These are phyloP conservation scores for Aspergillus melleus DNA, from an alignment of 2,329 filamentous ascomycete species.

Conservation along the genomic window DNA sequence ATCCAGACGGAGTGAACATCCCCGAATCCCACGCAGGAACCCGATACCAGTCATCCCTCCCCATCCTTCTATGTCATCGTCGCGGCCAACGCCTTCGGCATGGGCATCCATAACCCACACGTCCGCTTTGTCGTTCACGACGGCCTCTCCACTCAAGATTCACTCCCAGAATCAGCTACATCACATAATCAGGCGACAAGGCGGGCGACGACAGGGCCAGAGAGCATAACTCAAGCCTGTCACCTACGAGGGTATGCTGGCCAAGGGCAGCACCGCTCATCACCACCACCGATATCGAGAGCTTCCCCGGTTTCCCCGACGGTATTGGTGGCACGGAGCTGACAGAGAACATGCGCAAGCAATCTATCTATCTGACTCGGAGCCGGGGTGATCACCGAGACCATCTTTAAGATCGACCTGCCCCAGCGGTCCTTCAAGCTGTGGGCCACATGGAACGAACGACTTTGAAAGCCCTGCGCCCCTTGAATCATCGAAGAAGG, in stretches of 20 bases:
- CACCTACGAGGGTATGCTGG: slow-evolving; percentile 96
- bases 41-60: slow-evolving; percentile 32
- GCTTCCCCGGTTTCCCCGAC: slow-evolving; percentile 92
- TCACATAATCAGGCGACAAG: neutral
- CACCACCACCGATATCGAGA: slow-evolving; percentile 97
- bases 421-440: slow-evolving; percentile 84
- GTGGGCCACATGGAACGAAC: slow-evolving; percentile 83
- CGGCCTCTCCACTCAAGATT: too few species aligned
- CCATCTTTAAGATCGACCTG: slow-evolving; percentile 84
- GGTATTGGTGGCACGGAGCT: slow-evolving; percentile 83
- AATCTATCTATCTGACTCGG: slow-evolving; percentile 91
- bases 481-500: slow-evolving; percentile 4
- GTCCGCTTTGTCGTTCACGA: slow-evolving; percentile 92
- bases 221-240: slow-evolving; percentile 90
- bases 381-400: slow-evolving; percentile 90
- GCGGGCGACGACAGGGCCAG: neutral
- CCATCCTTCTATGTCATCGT: slow-evolving; percentile 87
- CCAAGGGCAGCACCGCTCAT: slow-evolving; percentile 95
- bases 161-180: neutral
- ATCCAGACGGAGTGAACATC: slow-evolving; percentile 48
- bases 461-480: slow-evolving; percentile 9
- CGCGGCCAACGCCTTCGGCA: slow-evolving; percentile 92
- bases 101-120: slow-evolving; percentile 96
- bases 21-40: slow-evolving; percentile 10
- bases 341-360: slow-evolving; percentile 94